Conservation (phyloP, 306 rosid species). For the Lathyrus oleraceus region DNA sequence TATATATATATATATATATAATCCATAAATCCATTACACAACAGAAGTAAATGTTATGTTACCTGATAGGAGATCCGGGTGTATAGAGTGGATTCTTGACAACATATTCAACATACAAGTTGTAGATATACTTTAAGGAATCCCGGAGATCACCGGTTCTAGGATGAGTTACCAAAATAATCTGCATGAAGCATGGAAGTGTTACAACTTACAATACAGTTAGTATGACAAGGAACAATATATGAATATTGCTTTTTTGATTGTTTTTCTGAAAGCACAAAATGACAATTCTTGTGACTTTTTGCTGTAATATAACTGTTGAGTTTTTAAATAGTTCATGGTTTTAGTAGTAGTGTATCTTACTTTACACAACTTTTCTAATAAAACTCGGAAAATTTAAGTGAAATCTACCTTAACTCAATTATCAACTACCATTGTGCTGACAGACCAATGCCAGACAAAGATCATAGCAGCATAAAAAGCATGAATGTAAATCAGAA, state of each 20-base stretch:
- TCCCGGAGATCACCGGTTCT: conserved; percentile 88
- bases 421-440: not conserved
- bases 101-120: conserved; percentile 91
- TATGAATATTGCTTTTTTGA: not conserved
- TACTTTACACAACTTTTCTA: not conserved
- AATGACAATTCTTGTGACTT: conserved; percentile 30
- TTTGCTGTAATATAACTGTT: not conserved
- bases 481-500: not conserved
- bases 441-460: not conserved
- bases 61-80: conserved; percentile 89
- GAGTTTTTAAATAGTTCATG: not conserved
- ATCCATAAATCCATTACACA: not conserved
- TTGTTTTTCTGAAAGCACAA: conserved; percentile 5
- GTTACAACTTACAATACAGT: conserved; percentile 15
- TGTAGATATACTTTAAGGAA: conserved; percentile 84
- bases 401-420: conserved; percentile 12
- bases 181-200: conserved; percentile 49
- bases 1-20: no score
- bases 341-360: not conserved
- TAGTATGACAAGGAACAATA: not conserved
- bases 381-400: not conserved
- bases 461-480: not conserved
- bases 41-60: conserved; percentile 12
- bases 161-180: conserved; percentile 91
- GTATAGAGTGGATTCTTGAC: conserved; percentile 84